phyloP scores from a whole-genome alignment of 164 flowering plant species.

The Aristolochia contorta region DNA sequence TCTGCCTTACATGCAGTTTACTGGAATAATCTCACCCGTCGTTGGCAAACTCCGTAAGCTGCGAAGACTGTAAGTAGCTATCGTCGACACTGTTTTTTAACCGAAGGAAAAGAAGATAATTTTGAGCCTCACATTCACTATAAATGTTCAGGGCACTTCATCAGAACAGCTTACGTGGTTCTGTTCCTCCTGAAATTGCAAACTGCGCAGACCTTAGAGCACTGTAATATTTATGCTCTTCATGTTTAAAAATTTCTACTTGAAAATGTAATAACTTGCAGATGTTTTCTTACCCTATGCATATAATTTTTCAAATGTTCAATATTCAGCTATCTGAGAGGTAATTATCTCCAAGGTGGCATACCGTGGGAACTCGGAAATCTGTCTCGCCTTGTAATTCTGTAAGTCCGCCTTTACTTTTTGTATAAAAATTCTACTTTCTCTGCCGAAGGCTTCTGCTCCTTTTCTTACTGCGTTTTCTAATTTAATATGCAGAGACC shows the following conservation, averaged over 20 bases:
- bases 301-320: neutral
- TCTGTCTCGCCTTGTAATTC: constrained; percentile 53
- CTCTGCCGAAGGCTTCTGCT: neutral
- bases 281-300: neutral
- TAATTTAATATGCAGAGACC: constrained; percentile 46
- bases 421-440: neutral
- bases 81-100: neutral
- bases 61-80: constrained; percentile 71
- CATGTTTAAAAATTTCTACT: neutral
- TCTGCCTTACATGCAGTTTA: constrained; percentile 74
- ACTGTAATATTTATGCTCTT: constrained; percentile 37
- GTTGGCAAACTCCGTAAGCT: constrained; percentile 71
- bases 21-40: constrained; percentile 77
- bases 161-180: constrained; percentile 80
- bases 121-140: neutral
- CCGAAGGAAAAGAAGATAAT: neutral
- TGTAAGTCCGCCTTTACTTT: constrained; percentile 35
- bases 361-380: constrained; percentile 82
- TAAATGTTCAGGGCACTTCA: constrained; percentile 68
- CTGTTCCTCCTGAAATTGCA: constrained; percentile 68
- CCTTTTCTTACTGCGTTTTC: neutral
- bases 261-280: neutral
- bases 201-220: constrained; percentile 79
- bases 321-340: constrained; percentile 62
- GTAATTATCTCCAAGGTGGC: constrained; percentile 88